Evolutionary conservation across 345 rosid genomes (phyloP).

Genomic region (Cardamine occulta): DNA sequence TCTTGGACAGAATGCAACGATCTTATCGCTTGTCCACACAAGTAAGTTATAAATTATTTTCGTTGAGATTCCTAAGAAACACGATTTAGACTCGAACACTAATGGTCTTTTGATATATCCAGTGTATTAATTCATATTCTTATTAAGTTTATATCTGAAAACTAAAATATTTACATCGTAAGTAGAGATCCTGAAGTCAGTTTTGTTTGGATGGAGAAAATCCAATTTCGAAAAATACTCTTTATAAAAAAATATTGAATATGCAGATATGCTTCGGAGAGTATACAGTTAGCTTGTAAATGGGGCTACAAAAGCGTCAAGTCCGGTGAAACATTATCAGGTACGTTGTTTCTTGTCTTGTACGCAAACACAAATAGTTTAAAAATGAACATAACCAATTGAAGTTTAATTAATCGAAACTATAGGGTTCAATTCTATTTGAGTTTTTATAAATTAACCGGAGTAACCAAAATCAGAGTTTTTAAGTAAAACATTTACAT

Average conservation of each 20-base stretch:
- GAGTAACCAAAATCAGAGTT: no score
- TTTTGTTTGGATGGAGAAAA: neutral
- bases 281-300: constrained; percentile 86
- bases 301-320: constrained; percentile 81
- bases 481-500: no score
- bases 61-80: neutral
- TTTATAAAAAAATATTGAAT: neutral
- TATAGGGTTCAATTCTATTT: no score
- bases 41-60: constrained; percentile 47
- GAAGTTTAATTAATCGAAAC: neutral
- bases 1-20: constrained; percentile 80
- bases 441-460: no score
- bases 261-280: constrained; percentile 75
- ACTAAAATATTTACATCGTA: neutral
- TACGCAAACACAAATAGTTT: neutral
- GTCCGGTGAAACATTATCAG: constrained; percentile 74
- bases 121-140: neutral
- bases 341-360: constrained; percentile 37
- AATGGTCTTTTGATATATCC: neutral
- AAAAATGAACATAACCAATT: neutral
- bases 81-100: constrained; percentile 3
- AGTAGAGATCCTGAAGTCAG: neutral
- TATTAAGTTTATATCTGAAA: neutral
- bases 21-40: constrained; percentile 67
- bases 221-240: neutral